Conservation (phyloP, 169 alveolate species). For the Plasmodium coatneyi region DNA sequence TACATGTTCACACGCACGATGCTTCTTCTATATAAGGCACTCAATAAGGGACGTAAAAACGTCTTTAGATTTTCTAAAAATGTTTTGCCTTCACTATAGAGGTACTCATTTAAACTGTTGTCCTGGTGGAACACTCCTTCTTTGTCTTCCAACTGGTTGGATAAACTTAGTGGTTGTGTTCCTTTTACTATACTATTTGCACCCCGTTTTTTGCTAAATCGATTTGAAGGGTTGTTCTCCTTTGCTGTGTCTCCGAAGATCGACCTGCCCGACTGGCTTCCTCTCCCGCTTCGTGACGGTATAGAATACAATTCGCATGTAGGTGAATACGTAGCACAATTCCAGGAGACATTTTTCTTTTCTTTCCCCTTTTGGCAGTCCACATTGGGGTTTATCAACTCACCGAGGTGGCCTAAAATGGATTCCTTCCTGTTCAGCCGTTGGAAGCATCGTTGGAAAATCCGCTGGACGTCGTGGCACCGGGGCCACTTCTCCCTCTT, state of each 20-base stretch:
- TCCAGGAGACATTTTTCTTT: neutral
- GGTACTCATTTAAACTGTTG: neutral
- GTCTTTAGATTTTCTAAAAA: slow-evolving; percentile 54
- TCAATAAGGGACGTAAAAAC: slow-evolving; percentile 29
- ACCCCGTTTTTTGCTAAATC: neutral
- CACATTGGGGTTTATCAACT: neutral
- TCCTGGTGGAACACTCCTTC: neutral
- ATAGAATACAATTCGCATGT: neutral
- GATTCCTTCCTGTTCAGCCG: neutral
- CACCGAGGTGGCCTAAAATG: neutral
- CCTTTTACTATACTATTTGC: neutral
- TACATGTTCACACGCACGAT: slow-evolving; percentile 31
- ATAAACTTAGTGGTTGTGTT: neutral
- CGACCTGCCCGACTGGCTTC: neutral
- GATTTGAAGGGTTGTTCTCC: neutral
- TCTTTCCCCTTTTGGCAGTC: neutral
- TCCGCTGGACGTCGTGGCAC: neutral
- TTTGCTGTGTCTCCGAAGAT: neutral
- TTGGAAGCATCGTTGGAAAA: neutral
- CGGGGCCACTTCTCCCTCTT: neutral
- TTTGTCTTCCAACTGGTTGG: neutral
- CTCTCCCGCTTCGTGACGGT: neutral
- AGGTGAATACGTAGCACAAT: neutral
- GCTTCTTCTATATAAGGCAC: slow-evolving; percentile 9
- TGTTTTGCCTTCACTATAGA: neutral